phyloP scores from a whole-genome alignment of 805 yeast genomes.

The Metschnikowia lunata region DNA sequence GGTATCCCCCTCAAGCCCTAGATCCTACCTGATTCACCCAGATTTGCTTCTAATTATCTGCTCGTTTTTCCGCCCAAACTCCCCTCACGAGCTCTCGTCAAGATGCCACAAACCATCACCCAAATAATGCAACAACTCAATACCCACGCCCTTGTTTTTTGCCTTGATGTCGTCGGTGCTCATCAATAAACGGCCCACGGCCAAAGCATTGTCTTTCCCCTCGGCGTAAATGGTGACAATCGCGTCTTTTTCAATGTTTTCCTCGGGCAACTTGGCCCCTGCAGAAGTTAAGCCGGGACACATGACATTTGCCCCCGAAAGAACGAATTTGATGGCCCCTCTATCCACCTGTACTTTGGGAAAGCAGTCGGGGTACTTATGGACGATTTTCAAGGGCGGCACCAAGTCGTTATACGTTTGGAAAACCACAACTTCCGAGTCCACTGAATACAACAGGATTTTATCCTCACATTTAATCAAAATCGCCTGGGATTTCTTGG shows the following conservation, averaged over 20 bases:
- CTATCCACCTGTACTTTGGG: constrained; percentile 89
- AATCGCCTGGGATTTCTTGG: constrained; percentile 80
- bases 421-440: constrained; percentile 68
- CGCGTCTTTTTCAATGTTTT: constrained; percentile 59
- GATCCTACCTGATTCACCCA: no score
- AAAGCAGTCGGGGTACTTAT: constrained; percentile 76
- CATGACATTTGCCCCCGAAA: constrained; percentile 97
- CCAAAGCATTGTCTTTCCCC: constrained; percentile 87
- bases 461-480: constrained; percentile 86
- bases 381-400: constrained; percentile 73
- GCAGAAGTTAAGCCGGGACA: constrained; percentile 89
- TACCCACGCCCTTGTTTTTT: constrained; percentile 83
- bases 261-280: constrained; percentile 80
- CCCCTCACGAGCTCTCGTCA: constrained; percentile 25
- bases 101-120: constrained; percentile 88
- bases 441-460: constrained; percentile 70
- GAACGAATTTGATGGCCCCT: constrained; percentile 92
- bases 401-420: constrained; percentile 79
- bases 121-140: constrained; percentile 74
- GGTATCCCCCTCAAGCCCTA: no score
- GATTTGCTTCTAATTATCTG: no score
- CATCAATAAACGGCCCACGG: constrained; percentile 85
- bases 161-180: constrained; percentile 82
- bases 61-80: no score
- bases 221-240: constrained; percentile 84